Base-by-base conservation (phyloP, 176 grass and related monocot genomes). In the Eleusine coracana region DNA sequence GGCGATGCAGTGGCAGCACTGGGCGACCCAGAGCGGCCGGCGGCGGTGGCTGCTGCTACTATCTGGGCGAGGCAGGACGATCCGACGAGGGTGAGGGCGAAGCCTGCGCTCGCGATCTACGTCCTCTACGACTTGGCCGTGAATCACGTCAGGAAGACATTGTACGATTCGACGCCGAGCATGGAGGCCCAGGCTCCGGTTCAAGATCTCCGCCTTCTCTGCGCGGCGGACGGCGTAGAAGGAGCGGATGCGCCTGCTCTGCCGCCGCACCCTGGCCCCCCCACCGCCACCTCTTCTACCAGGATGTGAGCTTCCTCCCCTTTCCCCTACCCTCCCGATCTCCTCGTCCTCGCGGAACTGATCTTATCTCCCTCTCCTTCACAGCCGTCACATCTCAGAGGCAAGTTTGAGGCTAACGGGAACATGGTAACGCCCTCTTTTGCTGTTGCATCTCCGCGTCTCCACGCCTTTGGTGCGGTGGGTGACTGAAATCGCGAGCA, bases 281-380 rank as follows among this genome's bases (percentile, higher is more conserved):
- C 55, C 91, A 99, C 73, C 96, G 93, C 89, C 96, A 96, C 85
- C 76, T 96, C 85, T 99, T 99, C 91, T 99, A 99, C 78, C 85
- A 92, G 85, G 91, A 96, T 54, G 91, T 96, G 77, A 77, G 66
- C 50, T 42, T 34, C 31, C 31, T 34, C 31, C 39, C 58, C 31
- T 34, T 34, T 41, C 31, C 31, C 61, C 0, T 6, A 5, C 31
- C 18, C 25, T 11, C 58, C 6, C 50, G 70, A 83, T 89, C 80
- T 46, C 51, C 10, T 64, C 78, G 66, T 6, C 21, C 15, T 86
- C 15, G 6, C 23, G 71, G 82, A 78, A 83, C 73, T 91, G 70
- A 89, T 29, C 73, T 48, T 25, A 28, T 60, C 12, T 83, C 63
- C 23, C 48, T 79, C 76, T 15, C 64, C 78, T 28, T 1, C 31